These are phyloP conservation scores for Ustilago cynodontis DNA, from an alignment of 1,284 basidiomycete species.

Conservation along the genomic window DNA sequence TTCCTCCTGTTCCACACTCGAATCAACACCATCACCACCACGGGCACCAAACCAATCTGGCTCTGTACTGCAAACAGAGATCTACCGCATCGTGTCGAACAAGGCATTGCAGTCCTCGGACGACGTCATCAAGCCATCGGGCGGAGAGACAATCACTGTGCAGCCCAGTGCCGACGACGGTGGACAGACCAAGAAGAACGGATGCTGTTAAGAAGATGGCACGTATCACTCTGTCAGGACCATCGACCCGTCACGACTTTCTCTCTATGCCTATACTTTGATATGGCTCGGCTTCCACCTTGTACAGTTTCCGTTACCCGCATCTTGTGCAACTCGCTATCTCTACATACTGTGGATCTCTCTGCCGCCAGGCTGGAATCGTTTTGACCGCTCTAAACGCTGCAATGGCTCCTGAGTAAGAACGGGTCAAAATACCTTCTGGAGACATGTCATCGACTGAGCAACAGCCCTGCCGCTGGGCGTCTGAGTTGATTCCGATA, in stretches of 20 bases:
- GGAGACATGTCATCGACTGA: too few species aligned
- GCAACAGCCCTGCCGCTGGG: too few species aligned
- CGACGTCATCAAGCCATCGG: constrained; percentile 69
- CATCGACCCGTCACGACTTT: constrained; percentile 11
- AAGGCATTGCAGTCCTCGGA: constrained; percentile 69
- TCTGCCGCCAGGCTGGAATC: neutral
- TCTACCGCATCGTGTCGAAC: constrained; percentile 70
- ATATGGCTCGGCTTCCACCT: constrained; percentile 3
- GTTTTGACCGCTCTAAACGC: neutral
- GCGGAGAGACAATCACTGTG: constrained; percentile 70
- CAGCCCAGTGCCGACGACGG: constrained; percentile 69
- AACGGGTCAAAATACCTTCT: too few species aligned
- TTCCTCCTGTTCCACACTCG: constrained; percentile 7
- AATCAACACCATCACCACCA: neutral
- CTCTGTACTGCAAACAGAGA: constrained; percentile 46
- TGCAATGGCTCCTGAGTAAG: neutral
- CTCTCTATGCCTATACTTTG: constrained; percentile 8
- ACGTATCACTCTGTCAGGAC: neutral
- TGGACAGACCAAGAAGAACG: constrained; percentile 68
- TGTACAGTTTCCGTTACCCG: constrained; percentile 19
- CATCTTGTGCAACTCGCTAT: constrained; percentile 12
- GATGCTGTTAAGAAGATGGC: constrained; percentile 64
- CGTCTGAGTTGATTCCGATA: too few species aligned
- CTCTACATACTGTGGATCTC: neutral
- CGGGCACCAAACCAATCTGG: neutral